Evolutionary conservation across 2,329 filamentous ascomycete genomes (phyloP).

Genomic region (Periglandula ipomoeae): DNA sequence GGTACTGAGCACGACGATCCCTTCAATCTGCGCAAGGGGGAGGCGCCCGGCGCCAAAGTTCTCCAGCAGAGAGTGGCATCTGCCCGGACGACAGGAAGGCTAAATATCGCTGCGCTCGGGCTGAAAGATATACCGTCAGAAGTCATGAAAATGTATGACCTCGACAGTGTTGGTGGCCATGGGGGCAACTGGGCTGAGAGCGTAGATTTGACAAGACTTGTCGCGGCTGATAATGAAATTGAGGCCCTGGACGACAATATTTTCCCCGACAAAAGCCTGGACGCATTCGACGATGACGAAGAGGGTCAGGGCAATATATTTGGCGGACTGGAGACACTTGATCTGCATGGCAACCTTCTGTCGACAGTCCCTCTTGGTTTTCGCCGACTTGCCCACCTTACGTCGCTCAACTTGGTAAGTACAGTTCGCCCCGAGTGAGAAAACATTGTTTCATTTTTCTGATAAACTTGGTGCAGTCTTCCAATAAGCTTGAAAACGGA

Average conservation of each 20-base stretch:
- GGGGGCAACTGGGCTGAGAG: constrained; percentile 80
- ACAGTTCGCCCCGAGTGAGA: not conserved
- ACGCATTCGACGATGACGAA: constrained; percentile 53
- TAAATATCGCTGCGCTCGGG: constrained; percentile 82
- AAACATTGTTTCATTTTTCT: constrained; percentile 12
- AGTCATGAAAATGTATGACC: constrained; percentile 84
- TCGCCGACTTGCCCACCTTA: constrained; percentile 62
- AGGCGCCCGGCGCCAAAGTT: constrained; percentile 53
- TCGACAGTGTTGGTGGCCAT: constrained; percentile 54
- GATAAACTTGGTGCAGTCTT: constrained; percentile 43
- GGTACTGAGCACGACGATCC: constrained; percentile 50
- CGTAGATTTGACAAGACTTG: constrained; percentile 75
- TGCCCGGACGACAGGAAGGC: constrained; percentile 66
- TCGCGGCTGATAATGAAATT: constrained; percentile 85
- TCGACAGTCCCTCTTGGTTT: constrained; percentile 65
- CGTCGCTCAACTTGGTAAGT: constrained; percentile 70
- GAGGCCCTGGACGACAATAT: constrained; percentile 61
- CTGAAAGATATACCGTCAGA: constrained; percentile 72
- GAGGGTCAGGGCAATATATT: constrained; percentile 66
- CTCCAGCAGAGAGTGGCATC: constrained; percentile 63
- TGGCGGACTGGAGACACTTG: constrained; percentile 68
- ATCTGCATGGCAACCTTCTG: constrained; percentile 79
- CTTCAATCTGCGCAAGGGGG: constrained; percentile 57
- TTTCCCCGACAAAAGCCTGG: constrained; percentile 64
- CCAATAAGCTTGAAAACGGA: constrained; percentile 69